phyloP scores from a whole-genome alignment of 2,329 filamentous ascomycete species.

The Didymellaceae sp. region DNA sequence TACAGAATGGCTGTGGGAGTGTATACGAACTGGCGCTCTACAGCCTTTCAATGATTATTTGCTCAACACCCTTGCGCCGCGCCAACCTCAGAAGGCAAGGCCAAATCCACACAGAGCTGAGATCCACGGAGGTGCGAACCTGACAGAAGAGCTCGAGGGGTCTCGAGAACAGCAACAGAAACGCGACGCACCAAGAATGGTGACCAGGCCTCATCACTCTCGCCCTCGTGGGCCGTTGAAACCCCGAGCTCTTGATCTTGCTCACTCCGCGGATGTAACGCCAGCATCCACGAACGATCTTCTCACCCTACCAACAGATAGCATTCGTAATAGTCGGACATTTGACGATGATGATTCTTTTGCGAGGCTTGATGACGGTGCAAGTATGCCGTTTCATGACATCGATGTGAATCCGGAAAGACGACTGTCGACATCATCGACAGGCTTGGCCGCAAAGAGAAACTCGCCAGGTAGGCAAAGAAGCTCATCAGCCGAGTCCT shows the following conservation, averaged over 20 bases:
- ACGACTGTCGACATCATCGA: slow-evolving; percentile 39
- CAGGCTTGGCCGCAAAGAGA: slow-evolving; percentile 15
- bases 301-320: slow-evolving; percentile 18
- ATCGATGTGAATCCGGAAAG: slow-evolving; percentile 40
- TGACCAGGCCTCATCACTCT: slow-evolving; percentile 22
- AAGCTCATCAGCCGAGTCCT: slow-evolving; percentile 30
- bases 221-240: slow-evolving; percentile 18
- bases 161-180: slow-evolving; percentile 32
- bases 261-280: slow-evolving; percentile 27
- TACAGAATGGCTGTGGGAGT: slow-evolving; percentile 84
- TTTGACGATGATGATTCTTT: slow-evolving; percentile 22
- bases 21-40: slow-evolving; percentile 63
- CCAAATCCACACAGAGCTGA: slow-evolving; percentile 20
- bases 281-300: slow-evolving; percentile 30
- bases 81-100: slow-evolving; percentile 24
- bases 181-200: slow-evolving; percentile 21
- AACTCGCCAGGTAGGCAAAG: slow-evolving; percentile 22
- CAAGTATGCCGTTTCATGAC: slow-evolving; percentile 37
- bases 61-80: slow-evolving; percentile 24
- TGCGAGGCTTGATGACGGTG: slow-evolving; percentile 29
- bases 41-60: slow-evolving; percentile 56
- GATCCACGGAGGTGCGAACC: slow-evolving; percentile 28
- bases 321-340: slow-evolving; percentile 9
- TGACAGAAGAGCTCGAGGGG: slow-evolving; percentile 32
- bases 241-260: slow-evolving; percentile 35